Evolutionary conservation across 176 grass and related monocot genomes (phyloP), one percentile per base, ranked within the genome.

Genomic region (Triticum turgidum): DNA sequence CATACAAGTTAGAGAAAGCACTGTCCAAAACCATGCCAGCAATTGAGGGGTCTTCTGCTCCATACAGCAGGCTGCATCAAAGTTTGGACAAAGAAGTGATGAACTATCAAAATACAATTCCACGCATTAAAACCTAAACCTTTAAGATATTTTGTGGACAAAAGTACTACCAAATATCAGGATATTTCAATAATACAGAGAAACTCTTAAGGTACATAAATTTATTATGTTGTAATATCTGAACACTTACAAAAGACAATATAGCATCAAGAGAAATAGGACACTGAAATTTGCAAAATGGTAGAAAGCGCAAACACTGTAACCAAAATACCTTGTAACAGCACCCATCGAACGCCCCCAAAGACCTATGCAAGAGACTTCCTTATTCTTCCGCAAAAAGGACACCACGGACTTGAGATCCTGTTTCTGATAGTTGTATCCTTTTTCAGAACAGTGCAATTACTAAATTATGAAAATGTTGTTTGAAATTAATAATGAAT

Each of bases 301-400:
- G 24, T 83, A 62, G 27, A 63, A 49, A 65, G 37, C 47, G 64
- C 44, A 94, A 84, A 29, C 21, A 71, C 42, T 77, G 24, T 58
- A 68, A 34, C 25, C 12, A 68, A 61, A 83, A 47, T 89, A 99
- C 97, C 97, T 99, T 83, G 97, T 99, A 67, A 99, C 97, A 94
- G 97, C 97, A 82, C 97, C 97, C 97, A 99, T 99, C 2, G 97
- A 99, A 49, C 94, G 94, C 54, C 97, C 97, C 97, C 97, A 99
- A 86, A 99, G 92, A 15, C 94, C 97, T 88, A 99, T 93, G 85
- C 94, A 93, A 71, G 97, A 99, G 85, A 99, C 88, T 78, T 99
- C 88, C 83, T 96, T 96, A 91, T 85, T 89, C 17, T 81, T 92
- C 76, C 97, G 94, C 37, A 99, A 82, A 93, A 91, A 88, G 63